These are phyloP conservation scores for Phenoliferia sp. DNA, from an alignment of 1,284 basidiomycete genomes.

Conservation along the genomic window DNA sequence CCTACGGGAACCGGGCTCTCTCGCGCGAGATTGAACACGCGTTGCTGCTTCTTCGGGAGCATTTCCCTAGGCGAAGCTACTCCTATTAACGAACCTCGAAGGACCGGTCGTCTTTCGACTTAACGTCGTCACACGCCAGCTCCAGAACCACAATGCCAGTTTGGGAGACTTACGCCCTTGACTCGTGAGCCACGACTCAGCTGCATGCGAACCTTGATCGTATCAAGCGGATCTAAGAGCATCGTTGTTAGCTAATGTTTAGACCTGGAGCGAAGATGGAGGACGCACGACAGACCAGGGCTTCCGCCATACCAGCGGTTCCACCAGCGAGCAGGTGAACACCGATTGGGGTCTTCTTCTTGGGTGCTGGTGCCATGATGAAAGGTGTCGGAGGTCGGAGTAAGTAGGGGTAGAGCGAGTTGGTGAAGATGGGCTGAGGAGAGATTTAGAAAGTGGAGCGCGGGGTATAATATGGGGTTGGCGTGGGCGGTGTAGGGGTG, in stretches of 20 bases:
- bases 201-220: conserved; percentile 62
- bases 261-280: not conserved
- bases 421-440: too few relatives aligned
- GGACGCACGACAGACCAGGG: conserved; percentile 48
- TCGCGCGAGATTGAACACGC: not conserved
- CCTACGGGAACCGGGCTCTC: not conserved
- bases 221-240: conserved; percentile 71
- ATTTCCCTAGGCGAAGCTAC: too few relatives aligned
- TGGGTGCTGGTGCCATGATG: conserved; percentile 15
- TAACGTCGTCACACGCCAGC: not conserved
- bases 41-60: not conserved
- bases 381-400: not conserved
- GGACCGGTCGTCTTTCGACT: too few relatives aligned
- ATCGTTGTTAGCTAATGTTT: not conserved
- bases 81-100: too few relatives aligned
- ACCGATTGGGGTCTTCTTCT: conserved; percentile 57
- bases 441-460: too few relatives aligned
- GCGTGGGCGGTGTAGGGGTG: too few relatives aligned
- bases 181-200: conserved; percentile 63
- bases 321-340: conserved; percentile 90
- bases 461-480: too few relatives aligned
- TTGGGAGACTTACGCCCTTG: conserved; percentile 59
- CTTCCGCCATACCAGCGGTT: conserved; percentile 84
- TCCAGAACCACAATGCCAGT: too few relatives aligned
- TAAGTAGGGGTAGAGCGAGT: not conserved